Evolutionary conservation across 495 filamentous ascomycete genomes (phyloP), one percentile per base, ranked within the genome.

Genomic region (Aspergillus nanangensis): DNA sequence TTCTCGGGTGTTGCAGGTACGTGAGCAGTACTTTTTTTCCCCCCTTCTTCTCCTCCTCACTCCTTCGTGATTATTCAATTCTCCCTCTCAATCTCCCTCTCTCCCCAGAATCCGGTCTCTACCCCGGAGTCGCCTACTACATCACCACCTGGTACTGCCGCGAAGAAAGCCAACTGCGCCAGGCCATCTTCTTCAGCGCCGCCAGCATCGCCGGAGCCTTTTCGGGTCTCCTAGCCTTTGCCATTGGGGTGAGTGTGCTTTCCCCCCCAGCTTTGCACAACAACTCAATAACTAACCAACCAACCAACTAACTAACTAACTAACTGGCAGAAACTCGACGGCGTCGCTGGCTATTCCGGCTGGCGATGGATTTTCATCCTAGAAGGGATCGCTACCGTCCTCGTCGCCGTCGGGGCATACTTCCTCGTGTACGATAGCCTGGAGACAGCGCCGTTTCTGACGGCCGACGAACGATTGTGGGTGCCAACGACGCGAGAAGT

Each of bases 281-380:
- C n/a, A n/a, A n/a, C n/a, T n/a, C n/a, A n/a, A n/a, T n/a, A n/a
- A n/a, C n/a, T n/a, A n/a, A n/a, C n/a, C n/a, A n/a, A n/a, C n/a
- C n/a, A n/a, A n/a, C n/a, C n/a, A n/a, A n/a, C n/a, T n/a, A n/a
- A n/a, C n/a, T 27, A n/a, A 7, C 14, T 0, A 8, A 11, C 3
- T 41, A 3, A 8, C n/a, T 9, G 22, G 3, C 41, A 65, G 61
- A 65, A 86, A 55, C 85, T 89, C 80, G 70, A 86, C 22, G 85
- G 84, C 4, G 58, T 84, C 4, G 79, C 64, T 0, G 77, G 78
- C 0, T 63, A 83, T 17, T 66, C 71, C 19, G 85, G 84, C 21
- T 88, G 86, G 86, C 75, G 81, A 27, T 90, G 86, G 86, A 88
- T 90, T 43, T 84, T 85, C 57, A 82, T 87, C 43, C 66, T 86